These are phyloP conservation scores for Xylaria scruposa DNA, from an alignment of 495 filamentous ascomycete genomes.

Conservation along the genomic window DNA sequence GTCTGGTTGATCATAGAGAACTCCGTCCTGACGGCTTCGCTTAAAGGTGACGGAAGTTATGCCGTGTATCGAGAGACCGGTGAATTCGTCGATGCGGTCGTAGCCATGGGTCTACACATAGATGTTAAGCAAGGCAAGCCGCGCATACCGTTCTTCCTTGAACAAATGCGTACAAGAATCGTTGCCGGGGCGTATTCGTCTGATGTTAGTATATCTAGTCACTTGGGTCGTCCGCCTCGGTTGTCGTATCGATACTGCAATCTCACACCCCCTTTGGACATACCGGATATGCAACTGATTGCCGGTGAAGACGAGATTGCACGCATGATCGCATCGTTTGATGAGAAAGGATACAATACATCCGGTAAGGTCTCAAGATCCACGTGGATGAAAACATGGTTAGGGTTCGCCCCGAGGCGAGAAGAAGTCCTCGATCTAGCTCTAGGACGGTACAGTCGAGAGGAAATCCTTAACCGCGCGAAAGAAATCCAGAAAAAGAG, in stretches of 20 bases:
- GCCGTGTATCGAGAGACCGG: conserved; percentile 36
- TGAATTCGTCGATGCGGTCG: conserved; percentile 32
- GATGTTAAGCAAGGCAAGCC: conserved; percentile 34
- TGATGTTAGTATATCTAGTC: conserved; percentile 37
- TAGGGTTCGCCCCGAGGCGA: conserved; percentile 36
- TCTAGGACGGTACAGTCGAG: conserved; percentile 38
- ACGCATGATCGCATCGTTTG: conserved; percentile 33
- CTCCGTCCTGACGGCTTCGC: conserved; percentile 27
- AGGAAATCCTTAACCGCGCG: conserved; percentile 38
- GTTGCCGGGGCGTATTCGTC: conserved; percentile 34
- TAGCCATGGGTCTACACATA: conserved; percentile 40
- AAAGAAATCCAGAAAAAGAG: conserved; percentile 48
- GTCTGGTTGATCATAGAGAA: conserved; percentile 42
- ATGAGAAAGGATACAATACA: conserved; percentile 39
- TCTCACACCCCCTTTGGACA: conserved; percentile 36
- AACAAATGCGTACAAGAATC: conserved; percentile 34
- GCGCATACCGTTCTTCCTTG: conserved; percentile 38
- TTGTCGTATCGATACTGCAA: conserved; percentile 43
- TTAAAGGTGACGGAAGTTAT: conserved; percentile 40
- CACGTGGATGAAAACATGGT: conserved; percentile 38
- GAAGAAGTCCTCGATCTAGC: conserved; percentile 43
- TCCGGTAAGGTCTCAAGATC: conserved; percentile 34
- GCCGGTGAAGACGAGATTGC: conserved; percentile 35
- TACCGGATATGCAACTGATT: conserved; percentile 33
- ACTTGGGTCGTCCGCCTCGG: conserved; percentile 41